These are phyloP conservation scores for Polyporus tsugae DNA, from an alignment of 1,284 basidiomycete genomes.

Conservation along the genomic window DNA sequence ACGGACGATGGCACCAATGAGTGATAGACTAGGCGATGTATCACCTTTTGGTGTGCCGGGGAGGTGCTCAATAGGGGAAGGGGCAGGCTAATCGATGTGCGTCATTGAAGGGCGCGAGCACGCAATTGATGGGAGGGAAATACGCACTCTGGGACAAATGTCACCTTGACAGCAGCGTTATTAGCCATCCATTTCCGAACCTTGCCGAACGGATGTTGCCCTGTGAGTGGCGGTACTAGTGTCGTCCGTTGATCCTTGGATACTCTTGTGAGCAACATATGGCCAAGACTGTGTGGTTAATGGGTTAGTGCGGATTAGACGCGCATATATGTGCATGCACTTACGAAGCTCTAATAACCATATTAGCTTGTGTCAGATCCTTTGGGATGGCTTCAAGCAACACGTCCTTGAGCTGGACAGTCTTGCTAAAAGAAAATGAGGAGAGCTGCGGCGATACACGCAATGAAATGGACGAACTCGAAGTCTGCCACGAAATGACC, in stretches of 20 bases:
- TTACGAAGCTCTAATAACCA: conserved; percentile 57
- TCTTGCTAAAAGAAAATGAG: conserved; percentile 20
- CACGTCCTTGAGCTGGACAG: conserved; percentile 28
- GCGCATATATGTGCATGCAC: conserved; percentile 32
- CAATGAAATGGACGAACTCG: conserved; percentile 43
- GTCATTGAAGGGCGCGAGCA: conserved; percentile 20
- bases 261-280: conserved; percentile 58
- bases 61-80: conserved; percentile 46
- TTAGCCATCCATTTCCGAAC: conserved; percentile 58
- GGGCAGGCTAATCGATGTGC: conserved; percentile 52
- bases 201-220: conserved; percentile 51
- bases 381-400: conserved; percentile 26
- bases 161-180: conserved; percentile 40
- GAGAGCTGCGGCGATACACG: neutral
- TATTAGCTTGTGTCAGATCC: neutral
- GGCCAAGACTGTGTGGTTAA: conserved; percentile 56
- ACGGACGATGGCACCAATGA: conserved; percentile 32
- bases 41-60: conserved; percentile 47
- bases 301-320: neutral
- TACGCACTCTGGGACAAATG: conserved; percentile 65
- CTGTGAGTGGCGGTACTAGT: conserved; percentile 61
- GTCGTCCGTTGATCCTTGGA: conserved; percentile 44
- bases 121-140: conserved; percentile 30
- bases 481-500: conserved; percentile 44
- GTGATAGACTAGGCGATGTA: conserved; percentile 68